A percentile compares a stretch with the other conserved stretches of the same genome.
These are phyloP conservation scores for Passalora sequoiae DNA, from an alignment of 2,329 filamentous ascomycete species.

Conservation along the genomic window DNA sequence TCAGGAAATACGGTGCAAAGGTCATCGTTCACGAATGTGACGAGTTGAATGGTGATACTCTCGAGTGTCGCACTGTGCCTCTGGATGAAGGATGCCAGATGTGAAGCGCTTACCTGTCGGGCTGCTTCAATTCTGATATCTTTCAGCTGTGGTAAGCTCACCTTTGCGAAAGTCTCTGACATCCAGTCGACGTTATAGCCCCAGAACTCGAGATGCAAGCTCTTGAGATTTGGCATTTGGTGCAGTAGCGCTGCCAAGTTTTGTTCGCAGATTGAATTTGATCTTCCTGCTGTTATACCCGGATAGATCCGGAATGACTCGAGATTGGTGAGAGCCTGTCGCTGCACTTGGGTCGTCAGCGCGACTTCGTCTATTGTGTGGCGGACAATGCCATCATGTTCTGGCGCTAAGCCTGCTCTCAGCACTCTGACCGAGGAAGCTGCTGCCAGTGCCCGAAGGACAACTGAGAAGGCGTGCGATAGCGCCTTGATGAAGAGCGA, in stretches of 20 bases:
- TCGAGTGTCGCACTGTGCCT: constrained; percentile 9
- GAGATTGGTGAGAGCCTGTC: not conserved
- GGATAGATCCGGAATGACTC: not conserved
- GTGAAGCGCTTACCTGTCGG: constrained; percentile 1
- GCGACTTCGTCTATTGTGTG: not conserved
- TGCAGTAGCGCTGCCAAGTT: too few relatives aligned
- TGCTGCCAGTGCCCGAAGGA: not conserved
- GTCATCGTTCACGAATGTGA: constrained; percentile 10
- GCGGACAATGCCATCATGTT: not conserved
- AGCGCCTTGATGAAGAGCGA: not conserved
- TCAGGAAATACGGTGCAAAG: constrained; percentile 1
- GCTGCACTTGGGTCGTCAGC: not conserved
- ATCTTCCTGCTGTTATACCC: not conserved
- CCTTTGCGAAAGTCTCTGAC: constrained; percentile 3
- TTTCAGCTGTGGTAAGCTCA: constrained; percentile 7
- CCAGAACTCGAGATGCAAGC: constrained; percentile 10
- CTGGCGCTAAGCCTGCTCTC: not conserved
- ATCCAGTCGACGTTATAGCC: constrained; percentile 6
- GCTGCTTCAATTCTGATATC: constrained; percentile 6
- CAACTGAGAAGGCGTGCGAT: not conserved
- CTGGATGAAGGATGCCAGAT: constrained; percentile 6
- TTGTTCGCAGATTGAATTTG: constrained; percentile 1
- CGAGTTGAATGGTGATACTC: constrained; percentile 3
- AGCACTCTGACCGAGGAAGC: not conserved
- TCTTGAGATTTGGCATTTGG: constrained; percentile 4